Conservation (phyloP, 2,329 filamentous ascomycete species). For the Macrophomina tecta region DNA sequence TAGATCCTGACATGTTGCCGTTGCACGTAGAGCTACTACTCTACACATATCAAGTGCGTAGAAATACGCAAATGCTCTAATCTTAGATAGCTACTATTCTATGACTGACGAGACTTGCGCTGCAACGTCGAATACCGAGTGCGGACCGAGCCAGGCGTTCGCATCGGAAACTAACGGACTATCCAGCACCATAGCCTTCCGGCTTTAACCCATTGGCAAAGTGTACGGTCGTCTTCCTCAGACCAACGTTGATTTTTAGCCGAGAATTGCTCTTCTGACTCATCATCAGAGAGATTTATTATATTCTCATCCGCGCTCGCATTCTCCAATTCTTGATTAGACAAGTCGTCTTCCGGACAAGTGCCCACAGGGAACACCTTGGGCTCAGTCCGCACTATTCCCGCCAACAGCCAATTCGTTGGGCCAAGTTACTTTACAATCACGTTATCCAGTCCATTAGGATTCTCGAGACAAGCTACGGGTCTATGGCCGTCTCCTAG, state of each 20-base stretch:
- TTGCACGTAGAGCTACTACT: no score
- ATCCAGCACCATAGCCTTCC: no score
- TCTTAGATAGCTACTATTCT: no score
- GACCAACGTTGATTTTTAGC: slow-evolving; percentile 11
- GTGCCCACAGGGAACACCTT: background rate
- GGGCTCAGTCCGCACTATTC: background rate
- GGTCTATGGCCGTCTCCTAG: background rate
- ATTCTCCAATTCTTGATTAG: background rate
- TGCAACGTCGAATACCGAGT: no score
- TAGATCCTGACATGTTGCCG: no score
- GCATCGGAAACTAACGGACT: no score
- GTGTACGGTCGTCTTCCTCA: background rate
- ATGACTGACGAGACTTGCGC: no score
- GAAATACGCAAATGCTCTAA: no score
- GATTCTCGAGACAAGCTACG: background rate
- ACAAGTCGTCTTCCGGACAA: background rate
- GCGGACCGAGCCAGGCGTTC: no score
- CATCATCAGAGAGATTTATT: background rate
- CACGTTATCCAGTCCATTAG: background rate
- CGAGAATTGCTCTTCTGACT: background rate
- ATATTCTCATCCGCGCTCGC: background rate
- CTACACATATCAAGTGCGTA: no score
- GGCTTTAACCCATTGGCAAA: no score
- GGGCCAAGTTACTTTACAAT: background rate
- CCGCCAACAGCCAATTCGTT: background rate